A percentile compares a stretch with the other conserved stretches of the same genome.
These are phyloP conservation scores for Lachnellula willkommii DNA, from an alignment of 2,329 filamentous ascomycete genomes.

Conservation along the genomic window DNA sequence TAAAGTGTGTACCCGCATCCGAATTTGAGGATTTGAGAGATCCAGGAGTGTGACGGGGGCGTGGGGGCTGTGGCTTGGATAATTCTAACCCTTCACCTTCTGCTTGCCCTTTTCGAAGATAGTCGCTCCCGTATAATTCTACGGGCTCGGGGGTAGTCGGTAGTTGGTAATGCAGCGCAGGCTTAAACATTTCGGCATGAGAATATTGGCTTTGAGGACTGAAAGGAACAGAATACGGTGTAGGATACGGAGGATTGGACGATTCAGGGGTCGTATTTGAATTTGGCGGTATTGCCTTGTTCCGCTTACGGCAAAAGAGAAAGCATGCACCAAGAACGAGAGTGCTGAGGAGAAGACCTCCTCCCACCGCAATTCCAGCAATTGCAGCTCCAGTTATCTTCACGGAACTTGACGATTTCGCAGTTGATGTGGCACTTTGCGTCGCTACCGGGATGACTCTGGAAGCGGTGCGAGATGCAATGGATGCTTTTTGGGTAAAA, in stretches of 20 bases:
- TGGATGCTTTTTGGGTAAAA: constrained; percentile 45
- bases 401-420: neutral
- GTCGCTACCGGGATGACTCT: constrained; percentile 27
- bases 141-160: constrained; percentile 7
- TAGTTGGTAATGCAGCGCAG: constrained; percentile 1
- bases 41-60: neutral
- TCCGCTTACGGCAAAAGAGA: constrained; percentile 27
- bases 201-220: constrained; percentile 4
- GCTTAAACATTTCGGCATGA: neutral
- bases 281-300: neutral
- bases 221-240: neutral
- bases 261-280: neutral
- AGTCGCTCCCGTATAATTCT: constrained; percentile 7
- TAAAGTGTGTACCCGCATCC: neutral
- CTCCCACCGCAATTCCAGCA: constrained; percentile 40
- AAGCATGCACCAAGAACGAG: constrained; percentile 29
- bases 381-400: constrained; percentile 37
- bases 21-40: neutral
- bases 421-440: constrained; percentile 26
- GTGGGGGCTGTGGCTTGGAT: no score
- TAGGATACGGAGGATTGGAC: neutral
- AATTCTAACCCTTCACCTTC: neutral
- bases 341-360: constrained; percentile 29
- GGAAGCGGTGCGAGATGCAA: constrained; percentile 45
- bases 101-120: neutral